phyloP scores from a whole-genome alignment of 306 rosid genomes.

The Malus fusca region DNA sequence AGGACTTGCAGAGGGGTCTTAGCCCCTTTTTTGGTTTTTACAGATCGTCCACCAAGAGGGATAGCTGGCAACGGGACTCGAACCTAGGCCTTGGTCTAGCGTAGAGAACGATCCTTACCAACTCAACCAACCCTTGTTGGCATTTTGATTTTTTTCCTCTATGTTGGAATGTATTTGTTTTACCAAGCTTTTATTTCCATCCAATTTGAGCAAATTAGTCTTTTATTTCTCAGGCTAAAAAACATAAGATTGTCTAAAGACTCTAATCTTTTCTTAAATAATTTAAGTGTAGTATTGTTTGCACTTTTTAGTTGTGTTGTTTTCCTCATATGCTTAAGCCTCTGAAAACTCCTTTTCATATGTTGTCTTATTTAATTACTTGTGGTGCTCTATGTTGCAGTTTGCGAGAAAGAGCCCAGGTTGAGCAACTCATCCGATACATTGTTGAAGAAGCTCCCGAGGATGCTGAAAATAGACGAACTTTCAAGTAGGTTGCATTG shows the following conservation, averaged over 20 bases:
- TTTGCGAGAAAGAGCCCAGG: conserved; percentile 76
- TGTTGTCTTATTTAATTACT: background rate
- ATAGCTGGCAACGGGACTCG: no score
- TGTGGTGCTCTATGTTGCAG: conserved; percentile 35
- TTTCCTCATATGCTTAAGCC: background rate
- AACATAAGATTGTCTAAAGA: background rate
- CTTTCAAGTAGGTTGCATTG: conserved; percentile 65
- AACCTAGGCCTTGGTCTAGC: no score
- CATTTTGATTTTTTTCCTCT: background rate
- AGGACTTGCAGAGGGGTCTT: no score
- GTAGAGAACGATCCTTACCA: no score
- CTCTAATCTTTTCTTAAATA: background rate
- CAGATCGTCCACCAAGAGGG: no score
- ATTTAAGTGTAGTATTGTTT: background rate
- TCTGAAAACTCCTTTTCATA: background rate
- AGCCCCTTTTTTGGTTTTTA: no score
- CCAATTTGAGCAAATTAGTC: background rate
- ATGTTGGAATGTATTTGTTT: background rate
- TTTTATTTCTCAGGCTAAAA: background rate
- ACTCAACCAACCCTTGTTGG: no score
- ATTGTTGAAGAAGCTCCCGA: conserved; percentile 89
- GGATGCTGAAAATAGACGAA: conserved; percentile 85
- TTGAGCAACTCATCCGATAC: conserved; percentile 68
- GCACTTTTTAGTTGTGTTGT: background rate
- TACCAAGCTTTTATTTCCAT: background rate